Conservation (phyloP, 306 rosid species). For the Quercus mongolica region DNA sequence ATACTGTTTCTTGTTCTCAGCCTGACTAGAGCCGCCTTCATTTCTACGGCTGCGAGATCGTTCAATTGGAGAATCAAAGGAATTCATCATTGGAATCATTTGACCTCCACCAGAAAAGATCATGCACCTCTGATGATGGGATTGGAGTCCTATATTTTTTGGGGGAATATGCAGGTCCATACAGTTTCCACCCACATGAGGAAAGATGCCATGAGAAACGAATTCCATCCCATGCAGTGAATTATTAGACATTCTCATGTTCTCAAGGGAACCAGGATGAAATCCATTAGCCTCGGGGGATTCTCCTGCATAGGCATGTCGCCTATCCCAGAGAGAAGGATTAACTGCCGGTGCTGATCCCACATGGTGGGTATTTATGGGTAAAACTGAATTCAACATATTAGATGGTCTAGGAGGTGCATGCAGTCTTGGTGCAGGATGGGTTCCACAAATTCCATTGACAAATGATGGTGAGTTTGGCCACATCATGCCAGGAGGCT, state of each 20-base stretch:
- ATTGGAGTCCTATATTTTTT: conserved; percentile 55
- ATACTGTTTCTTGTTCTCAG: conserved; percentile 64
- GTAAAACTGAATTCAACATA: conserved; percentile 51
- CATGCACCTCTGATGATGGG: conserved; percentile 59
- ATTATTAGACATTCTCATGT: conserved; percentile 50
- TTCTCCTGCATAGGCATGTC: conserved; percentile 54
- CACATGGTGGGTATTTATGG: conserved; percentile 52
- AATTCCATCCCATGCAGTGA: conserved; percentile 58
- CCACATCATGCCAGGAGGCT: conserved; percentile 59
- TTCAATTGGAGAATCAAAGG: conserved; percentile 62
- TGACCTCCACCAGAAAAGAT: conserved; percentile 65
- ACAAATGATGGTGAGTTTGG: conserved; percentile 70
- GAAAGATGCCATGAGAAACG: conserved; percentile 47
- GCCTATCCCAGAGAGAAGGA: conserved; percentile 74
- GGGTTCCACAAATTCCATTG: conserved; percentile 46
- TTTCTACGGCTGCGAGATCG: conserved; percentile 70
- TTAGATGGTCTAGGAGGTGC: conserved; percentile 60
- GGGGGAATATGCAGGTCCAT: conserved; percentile 9
- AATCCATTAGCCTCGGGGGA: conserved; percentile 64
- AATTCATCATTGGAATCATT: conserved; percentile 53
- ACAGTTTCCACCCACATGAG: conserved; percentile 61
- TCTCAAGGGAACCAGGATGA: conserved; percentile 66
- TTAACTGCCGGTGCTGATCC: conserved; percentile 84
- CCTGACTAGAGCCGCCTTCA: conserved; percentile 52
- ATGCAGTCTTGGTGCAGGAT: conserved; percentile 50